Percentiles rank a stretch among this genome's conserved stretches.
Evolutionary conservation across 345 rosid genomes (phyloP).

Genomic region (Euphorbia pulcherrima): DNA sequence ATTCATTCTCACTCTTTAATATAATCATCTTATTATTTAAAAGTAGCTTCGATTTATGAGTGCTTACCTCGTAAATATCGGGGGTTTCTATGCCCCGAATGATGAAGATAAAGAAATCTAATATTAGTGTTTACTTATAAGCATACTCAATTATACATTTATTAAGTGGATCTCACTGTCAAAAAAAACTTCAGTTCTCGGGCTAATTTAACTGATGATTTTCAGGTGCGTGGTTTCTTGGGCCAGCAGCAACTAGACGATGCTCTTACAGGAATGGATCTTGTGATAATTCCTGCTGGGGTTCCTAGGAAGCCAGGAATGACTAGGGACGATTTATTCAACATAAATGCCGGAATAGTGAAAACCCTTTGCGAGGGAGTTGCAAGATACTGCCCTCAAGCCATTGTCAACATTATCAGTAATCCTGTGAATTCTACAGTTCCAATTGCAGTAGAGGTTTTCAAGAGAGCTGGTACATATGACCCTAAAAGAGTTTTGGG

Average conservation of each 20-base stretch:
- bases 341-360: constrained; percentile 93
- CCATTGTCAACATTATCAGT: constrained; percentile 82
- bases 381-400: constrained; percentile 74
- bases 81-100: neutral
- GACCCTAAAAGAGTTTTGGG: constrained; percentile 86
- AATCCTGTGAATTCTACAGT: constrained; percentile 95
- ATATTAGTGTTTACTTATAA: neutral
- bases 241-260: constrained; percentile 80
- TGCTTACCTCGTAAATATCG: neutral
- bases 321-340: constrained; percentile 97
- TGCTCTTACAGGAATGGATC: constrained; percentile 89
- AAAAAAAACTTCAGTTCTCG: neutral
- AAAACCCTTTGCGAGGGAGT: constrained; percentile 83
- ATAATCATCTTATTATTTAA: neutral
- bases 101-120: neutral
- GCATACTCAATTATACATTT: neutral
- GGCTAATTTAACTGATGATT: neutral
- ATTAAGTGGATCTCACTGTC: neutral
- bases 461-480: constrained; percentile 82
- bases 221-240: constrained; percentile 84
- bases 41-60: neutral
- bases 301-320: constrained; percentile 98
- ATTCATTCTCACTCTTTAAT: neutral
- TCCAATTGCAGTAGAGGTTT: constrained; percentile 92
- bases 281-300: constrained; percentile 91